phyloP scores from a whole-genome alignment of 2,329 filamentous ascomycete genomes.

The Aspergillus floridensis region DNA sequence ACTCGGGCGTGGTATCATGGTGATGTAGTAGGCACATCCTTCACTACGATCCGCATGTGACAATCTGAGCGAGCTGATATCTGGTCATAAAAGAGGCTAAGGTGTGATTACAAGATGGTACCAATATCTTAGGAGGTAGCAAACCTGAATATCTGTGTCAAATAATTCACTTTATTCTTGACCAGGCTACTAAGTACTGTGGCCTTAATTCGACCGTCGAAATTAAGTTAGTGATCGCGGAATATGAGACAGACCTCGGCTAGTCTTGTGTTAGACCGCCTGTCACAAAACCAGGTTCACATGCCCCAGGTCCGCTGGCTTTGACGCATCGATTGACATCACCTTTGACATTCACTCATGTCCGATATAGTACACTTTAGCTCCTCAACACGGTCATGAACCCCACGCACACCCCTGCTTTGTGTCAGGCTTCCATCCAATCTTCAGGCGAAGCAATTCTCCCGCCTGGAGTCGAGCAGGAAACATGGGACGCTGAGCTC shows the following conservation, averaged over 20 bases:
- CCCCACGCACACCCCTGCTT: neutral
- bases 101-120: no score
- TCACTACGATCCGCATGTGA: neutral
- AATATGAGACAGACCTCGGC: neutral
- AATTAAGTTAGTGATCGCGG: neutral
- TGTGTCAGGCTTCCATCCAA: neutral
- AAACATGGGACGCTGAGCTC: slow-evolving; percentile 12
- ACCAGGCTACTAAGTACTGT: no score
- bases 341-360: neutral
- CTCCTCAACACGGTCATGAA: neutral
- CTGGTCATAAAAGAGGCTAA: no score
- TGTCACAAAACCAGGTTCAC: neutral
- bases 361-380: neutral
- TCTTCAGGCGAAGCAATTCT: neutral
- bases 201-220: no score
- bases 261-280: neutral
- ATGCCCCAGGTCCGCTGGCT: neutral
- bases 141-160: no score
- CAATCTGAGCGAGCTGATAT: neutral
- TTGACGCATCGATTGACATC: neutral
- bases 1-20: neutral
- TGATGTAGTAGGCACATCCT: neutral
- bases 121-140: neutral
- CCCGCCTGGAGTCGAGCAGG: neutral
- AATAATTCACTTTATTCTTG: no score